phyloP scores from a whole-genome alignment of 805 yeast genomes.

The Suhomyces faveliae region DNA sequence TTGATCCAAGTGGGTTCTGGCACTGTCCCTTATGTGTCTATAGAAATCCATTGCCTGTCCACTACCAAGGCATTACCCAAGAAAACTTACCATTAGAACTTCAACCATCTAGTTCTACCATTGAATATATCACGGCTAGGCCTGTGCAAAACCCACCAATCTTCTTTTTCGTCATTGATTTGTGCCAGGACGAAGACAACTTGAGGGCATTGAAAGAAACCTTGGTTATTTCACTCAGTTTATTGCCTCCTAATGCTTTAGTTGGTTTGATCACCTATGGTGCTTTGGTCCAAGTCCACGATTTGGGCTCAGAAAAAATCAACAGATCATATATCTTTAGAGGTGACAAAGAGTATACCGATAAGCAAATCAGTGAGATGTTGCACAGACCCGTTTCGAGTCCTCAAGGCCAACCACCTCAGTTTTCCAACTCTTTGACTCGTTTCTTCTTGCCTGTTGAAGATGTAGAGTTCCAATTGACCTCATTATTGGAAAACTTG shows the following conservation, averaged over 20 bases:
- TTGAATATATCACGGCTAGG: slow-evolving; percentile 80
- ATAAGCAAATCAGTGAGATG: slow-evolving; percentile 60
- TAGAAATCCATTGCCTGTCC: slow-evolving; percentile 79
- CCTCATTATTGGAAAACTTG: slow-evolving; percentile 74
- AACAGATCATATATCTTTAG: slow-evolving; percentile 79
- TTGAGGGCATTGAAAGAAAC: slow-evolving; percentile 80
- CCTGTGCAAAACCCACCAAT: slow-evolving; percentile 85
- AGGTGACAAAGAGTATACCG: slow-evolving; percentile 83
- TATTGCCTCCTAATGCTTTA: slow-evolving; percentile 86
- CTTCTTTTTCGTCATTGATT: slow-evolving; percentile 80
- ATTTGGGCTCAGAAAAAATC: slow-evolving; percentile 62
- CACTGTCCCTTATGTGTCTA: slow-evolving; percentile 78
- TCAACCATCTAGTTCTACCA: slow-evolving; percentile 64
- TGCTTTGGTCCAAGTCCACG: slow-evolving; percentile 88
- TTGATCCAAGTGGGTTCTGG: slow-evolving; percentile 82
- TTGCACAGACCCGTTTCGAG: slow-evolving; percentile 36
- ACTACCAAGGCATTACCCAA: slow-evolving; percentile 71
- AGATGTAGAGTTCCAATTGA: slow-evolving; percentile 79
- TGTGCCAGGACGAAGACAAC: slow-evolving; percentile 88
- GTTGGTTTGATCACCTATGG: slow-evolving; percentile 88
- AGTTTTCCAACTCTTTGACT: slow-evolving; percentile 37
- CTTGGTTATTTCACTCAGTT: slow-evolving; percentile 66
- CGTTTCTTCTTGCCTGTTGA: slow-evolving; percentile 73
- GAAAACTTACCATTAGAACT: slow-evolving; percentile 83
- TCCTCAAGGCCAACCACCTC: slow-evolving; percentile 24